Evolutionary conservation across 2,329 filamentous ascomycete genomes (phyloP).

Genomic region (Colletotrichum sidae): DNA sequence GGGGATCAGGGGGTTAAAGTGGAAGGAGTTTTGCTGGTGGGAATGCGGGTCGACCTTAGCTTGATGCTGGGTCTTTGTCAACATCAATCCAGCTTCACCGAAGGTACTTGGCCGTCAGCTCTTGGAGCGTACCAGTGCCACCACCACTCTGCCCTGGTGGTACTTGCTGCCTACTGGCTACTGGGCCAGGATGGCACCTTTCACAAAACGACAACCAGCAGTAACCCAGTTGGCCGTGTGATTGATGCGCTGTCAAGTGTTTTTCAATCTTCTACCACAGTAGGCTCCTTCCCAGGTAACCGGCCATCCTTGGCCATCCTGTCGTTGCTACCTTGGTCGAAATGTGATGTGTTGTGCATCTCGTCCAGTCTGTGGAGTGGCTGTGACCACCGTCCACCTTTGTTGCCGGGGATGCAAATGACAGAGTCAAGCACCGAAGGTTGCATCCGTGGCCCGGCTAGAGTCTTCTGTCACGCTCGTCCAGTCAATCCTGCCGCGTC

Average conservation of each 20-base stretch:
- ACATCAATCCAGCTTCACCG: not conserved
- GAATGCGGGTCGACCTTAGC: slow-evolving; percentile 12
- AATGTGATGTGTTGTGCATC: slow-evolving; percentile 24
- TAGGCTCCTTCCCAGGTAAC: slow-evolving; percentile 31
- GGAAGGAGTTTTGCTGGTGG: slow-evolving; percentile 23
- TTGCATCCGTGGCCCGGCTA: slow-evolving; percentile 13
- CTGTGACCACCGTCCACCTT: slow-evolving; percentile 14
- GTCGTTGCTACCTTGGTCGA: slow-evolving; percentile 44
- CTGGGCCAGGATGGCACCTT: too few relatives aligned
- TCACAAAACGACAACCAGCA: too few relatives aligned
- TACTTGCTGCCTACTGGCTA: too few relatives aligned
- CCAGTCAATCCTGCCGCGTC: slow-evolving; percentile 27
- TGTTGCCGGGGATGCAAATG: not conserved
- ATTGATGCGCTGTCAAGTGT: slow-evolving; percentile 31
- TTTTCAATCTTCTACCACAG: not conserved
- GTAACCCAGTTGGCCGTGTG: slow-evolving; percentile 22
- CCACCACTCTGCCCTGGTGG: too few relatives aligned
- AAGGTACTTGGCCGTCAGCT: too few relatives aligned
- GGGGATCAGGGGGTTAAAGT: slow-evolving; percentile 32
- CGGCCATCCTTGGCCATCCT: slow-evolving; percentile 7
- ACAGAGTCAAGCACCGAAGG: slow-evolving; percentile 17
- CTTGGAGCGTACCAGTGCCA: too few relatives aligned
- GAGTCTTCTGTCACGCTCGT: not conserved
- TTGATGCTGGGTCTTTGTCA: not conserved
- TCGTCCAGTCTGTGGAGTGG: slow-evolving; percentile 27